Evolutionary conservation across 257 asterid species (phyloP), one percentile per base, ranked within the genome.

Genomic region (Osmanthus fragrans): DNA sequence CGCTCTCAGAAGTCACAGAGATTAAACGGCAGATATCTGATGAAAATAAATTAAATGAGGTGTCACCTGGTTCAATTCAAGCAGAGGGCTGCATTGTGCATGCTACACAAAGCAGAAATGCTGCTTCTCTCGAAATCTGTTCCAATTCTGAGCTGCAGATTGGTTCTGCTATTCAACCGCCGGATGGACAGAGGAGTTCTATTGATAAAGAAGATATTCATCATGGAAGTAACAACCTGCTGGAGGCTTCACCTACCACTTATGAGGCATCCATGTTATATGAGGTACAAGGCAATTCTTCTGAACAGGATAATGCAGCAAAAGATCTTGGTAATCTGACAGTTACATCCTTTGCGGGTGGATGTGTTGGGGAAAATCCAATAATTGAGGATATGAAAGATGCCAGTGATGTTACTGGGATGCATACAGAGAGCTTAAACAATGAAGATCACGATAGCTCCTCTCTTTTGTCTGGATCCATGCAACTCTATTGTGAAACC

Each of bases 401-500:
- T 79, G 78, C 70, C 58, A 76, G 72, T 47, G 82, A 74, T 67
- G 75, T 74, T 77, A 64, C 83, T 73, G 73, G 72, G 71, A 34
- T 78, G 54, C 77, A 63, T 40, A 63, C 79, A 71, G 92, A 74
- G 77, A 74, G 66, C 49, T 33, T 71, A 68, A 72, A 82, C 51
- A 83, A 79, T 82, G 91, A 40, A 67, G 84, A 77, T 70, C 71
- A 70, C 45, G 76, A 63, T 34, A 47, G 77, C 42, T 81, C 83
- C 51, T 70, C 89, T 37, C 72, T 69, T 70, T 73, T 75, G 74
- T 82, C 79, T 76, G 88, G 77, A 84, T 82, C 86, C 83, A 72
- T 40, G 74, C 81, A 76, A 73, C 29, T 79, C 76, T 45, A 79
- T 60, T 45, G 76, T 7, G 85, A 83, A 68, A 74, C 82, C 76